These are phyloP conservation scores for Claviceps spartinae DNA, from an alignment of 2,329 filamentous ascomycete species.

Conservation along the genomic window DNA sequence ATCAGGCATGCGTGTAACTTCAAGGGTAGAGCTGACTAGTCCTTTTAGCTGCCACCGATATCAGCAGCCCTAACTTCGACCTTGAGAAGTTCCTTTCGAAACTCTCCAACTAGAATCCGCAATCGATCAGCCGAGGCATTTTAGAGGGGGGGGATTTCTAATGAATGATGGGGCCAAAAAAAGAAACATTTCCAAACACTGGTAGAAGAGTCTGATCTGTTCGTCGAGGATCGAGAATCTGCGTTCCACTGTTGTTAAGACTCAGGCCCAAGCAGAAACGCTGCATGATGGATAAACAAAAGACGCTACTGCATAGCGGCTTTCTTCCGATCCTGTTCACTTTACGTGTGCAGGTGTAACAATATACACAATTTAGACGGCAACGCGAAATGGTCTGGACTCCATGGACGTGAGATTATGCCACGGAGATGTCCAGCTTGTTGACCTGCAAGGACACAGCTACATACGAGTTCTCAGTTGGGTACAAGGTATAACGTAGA, in stretches of 20 bases:
- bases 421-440: neutral
- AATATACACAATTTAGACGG: conserved; percentile 37
- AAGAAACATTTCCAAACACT: neutral
- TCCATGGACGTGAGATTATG: neutral
- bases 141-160: neutral
- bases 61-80: conserved; percentile 81
- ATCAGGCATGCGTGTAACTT: neutral
- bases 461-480: neutral
- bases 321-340: conserved; percentile 31
- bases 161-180: neutral
- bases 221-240: conserved; percentile 3
- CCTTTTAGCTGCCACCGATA: conserved; percentile 37
- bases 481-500: neutral
- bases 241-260: conserved; percentile 1
- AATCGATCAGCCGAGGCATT: conserved; percentile 11
- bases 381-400: conserved; percentile 2
- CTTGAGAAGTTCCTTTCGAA: conserved; percentile 70
- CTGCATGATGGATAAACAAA: conserved; percentile 23
- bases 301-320: conserved; percentile 35
- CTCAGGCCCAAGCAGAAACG: conserved; percentile 16
- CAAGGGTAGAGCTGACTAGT: conserved; percentile 1
- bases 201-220: neutral
- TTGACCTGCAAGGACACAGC: neutral
- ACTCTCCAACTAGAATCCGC: conserved; percentile 41
- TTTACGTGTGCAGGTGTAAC: conserved; percentile 38